Evolutionary conservation across 176 grass and related monocot species (phyloP).

Genomic region (Poa pratensis): DNA sequence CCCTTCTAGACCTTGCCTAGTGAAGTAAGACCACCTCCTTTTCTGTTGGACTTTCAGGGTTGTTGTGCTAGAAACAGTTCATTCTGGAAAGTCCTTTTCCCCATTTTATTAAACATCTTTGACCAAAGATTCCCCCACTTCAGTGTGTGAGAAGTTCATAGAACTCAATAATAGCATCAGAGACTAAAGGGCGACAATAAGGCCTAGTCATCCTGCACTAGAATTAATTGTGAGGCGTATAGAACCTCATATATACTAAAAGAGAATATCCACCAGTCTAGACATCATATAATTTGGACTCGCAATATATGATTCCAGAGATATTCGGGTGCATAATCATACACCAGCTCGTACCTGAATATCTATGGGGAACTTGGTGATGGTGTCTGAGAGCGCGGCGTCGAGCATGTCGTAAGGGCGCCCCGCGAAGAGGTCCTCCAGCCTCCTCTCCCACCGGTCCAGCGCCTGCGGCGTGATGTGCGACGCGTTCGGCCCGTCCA

Average conservation of each 20-base stretch:
- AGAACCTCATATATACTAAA: no score
- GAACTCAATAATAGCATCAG: background rate
- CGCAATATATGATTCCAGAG: no score
- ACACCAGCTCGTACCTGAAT: conserved; percentile 97
- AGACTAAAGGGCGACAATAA: conserved; percentile 37
- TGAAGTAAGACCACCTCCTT: background rate
- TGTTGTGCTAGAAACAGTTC: background rate
- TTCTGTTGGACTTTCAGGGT: background rate
- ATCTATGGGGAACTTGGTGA: conserved; percentile 79
- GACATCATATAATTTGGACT: no score
- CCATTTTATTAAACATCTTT: background rate
- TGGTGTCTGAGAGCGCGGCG: conserved; percentile 84
- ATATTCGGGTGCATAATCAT: no score
- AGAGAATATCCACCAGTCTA: no score
- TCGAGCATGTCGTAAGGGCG: conserved; percentile 96
- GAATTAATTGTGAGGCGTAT: background rate
- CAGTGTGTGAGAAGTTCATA: background rate
- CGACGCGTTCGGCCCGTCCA: conserved; percentile 89
- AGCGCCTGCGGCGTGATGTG: conserved; percentile 90
- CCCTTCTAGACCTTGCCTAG: no score
- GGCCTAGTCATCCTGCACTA: conserved; percentile 38
- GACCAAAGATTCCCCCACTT: background rate
- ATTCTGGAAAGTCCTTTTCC: background rate
- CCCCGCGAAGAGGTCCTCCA: conserved; percentile 84
- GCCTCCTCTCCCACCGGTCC: conserved; percentile 82